Percentiles rank a stretch among this genome's conserved stretches.
phyloP scores from a whole-genome alignment of 495 filamentous ascomycete genomes.

The Aspergillus steynii region DNA sequence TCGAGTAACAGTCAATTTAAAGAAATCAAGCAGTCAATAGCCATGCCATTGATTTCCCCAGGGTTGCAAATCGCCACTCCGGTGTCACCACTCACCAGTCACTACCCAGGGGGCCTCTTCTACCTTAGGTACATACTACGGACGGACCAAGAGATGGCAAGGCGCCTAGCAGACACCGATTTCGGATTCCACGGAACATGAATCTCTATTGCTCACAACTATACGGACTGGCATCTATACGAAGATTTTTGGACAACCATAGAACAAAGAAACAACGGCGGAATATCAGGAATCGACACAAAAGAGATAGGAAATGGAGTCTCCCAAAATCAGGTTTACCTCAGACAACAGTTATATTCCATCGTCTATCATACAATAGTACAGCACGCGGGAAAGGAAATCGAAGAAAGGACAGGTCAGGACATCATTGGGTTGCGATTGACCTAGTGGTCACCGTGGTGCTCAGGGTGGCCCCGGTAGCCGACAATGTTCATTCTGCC shows the following conservation, averaged over 20 bases:
- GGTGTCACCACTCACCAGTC: too few relatives aligned
- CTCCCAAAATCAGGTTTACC: slow-evolving; percentile 30
- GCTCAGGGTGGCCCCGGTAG: slow-evolving; percentile 70
- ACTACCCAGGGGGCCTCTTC: too few relatives aligned
- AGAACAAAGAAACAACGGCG: neutral
- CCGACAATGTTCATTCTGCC: slow-evolving; percentile 91
- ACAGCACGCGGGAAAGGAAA: slow-evolving; percentile 41
- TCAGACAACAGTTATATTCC: slow-evolving; percentile 54
- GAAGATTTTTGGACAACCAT: neutral
- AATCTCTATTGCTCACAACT: neutral
- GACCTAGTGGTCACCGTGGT: slow-evolving; percentile 59
- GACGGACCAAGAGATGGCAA: too few relatives aligned
- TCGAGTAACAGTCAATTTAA: too few relatives aligned
- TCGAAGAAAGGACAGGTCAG: slow-evolving; percentile 28
- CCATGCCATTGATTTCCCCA: neutral
- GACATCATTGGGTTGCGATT: slow-evolving; percentile 30
- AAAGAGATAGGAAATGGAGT: slow-evolving; percentile 9
- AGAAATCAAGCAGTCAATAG: neutral
- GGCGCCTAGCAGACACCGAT: too few relatives aligned
- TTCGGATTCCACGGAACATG: neutral
- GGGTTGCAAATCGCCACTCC: neutral
- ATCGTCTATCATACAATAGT: slow-evolving; percentile 58
- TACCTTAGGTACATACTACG: too few relatives aligned
- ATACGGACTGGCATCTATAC: neutral
- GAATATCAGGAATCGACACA: slow-evolving; percentile 9